These are phyloP conservation scores for Atalantia buxifolia DNA, from an alignment of 345 rosid genomes.

Conservation along the genomic window DNA sequence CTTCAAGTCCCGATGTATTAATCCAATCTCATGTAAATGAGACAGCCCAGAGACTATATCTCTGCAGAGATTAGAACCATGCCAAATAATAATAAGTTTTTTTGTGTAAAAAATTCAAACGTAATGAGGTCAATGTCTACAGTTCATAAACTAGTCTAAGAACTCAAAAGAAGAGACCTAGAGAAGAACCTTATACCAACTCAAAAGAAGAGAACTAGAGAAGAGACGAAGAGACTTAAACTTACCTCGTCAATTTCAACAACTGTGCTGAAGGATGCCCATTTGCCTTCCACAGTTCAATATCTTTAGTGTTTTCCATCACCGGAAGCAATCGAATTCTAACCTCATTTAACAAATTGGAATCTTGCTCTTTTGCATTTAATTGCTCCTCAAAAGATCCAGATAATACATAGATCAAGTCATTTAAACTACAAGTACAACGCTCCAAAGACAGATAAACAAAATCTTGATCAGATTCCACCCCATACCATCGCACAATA, in stretches of 20 bases:
- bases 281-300: conserved; percentile 57
- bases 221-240: not conserved
- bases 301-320: conserved; percentile 34
- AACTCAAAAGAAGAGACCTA: not conserved
- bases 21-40: conserved; percentile 76
- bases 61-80: conserved; percentile 35
- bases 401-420: conserved; percentile 43
- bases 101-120: not conserved
- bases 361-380: conserved; percentile 15
- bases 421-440: conserved; percentile 64
- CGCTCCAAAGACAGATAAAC: conserved; percentile 67
- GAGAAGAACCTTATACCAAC: not conserved
- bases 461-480: conserved; percentile 65
- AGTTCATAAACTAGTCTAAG: not conserved
- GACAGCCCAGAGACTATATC: conserved; percentile 64
- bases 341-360: conserved; percentile 21
- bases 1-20: conserved; percentile 73
- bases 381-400: conserved; percentile 36
- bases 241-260: conserved; percentile 65
- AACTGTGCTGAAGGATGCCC: conserved; percentile 56
- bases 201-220: not conserved
- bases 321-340: conserved; percentile 25
- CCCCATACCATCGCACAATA: conserved; percentile 73
- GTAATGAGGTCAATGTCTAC: not conserved
- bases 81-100: conserved; percentile 26